Percentiles rank a stretch among this genome's conserved stretches.
Evolutionary conservation across 306 rosid species (phyloP).

Genomic region (Cucumis cinereus): DNA sequence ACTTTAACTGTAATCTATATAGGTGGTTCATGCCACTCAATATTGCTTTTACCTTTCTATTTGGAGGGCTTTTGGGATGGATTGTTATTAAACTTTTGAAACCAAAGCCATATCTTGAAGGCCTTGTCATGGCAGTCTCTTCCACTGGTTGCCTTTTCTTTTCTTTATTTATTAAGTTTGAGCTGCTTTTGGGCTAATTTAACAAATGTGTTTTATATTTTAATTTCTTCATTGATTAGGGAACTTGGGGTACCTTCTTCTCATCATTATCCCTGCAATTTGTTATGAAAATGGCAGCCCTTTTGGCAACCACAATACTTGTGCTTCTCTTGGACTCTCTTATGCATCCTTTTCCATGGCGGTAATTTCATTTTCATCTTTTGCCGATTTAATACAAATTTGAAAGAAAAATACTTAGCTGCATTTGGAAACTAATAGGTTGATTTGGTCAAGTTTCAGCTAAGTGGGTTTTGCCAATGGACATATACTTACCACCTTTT

Average conservation of each 20-base stretch:
- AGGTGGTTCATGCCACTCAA: slow-evolving; percentile 98
- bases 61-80: slow-evolving; percentile 83
- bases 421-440: not conserved
- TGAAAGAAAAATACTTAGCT: too few relatives aligned
- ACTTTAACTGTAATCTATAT: too few relatives aligned
- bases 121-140: slow-evolving; percentile 58
- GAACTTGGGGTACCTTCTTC: slow-evolving; percentile 77
- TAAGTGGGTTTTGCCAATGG: slow-evolving; percentile 82
- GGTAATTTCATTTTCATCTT: not conserved
- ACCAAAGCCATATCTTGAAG: slow-evolving; percentile 73
- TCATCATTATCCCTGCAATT: slow-evolving; percentile 70
- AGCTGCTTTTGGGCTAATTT: not conserved
- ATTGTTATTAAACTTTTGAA: slow-evolving; percentile 47
- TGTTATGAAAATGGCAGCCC: slow-evolving; percentile 70
- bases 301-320: slow-evolving; percentile 40
- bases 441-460: slow-evolving; percentile 16
- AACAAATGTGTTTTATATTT: too few relatives aligned
- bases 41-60: slow-evolving; percentile 53
- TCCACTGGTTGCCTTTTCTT: slow-evolving; percentile 43
- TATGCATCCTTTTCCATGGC: slow-evolving; percentile 63
- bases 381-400: not conserved
- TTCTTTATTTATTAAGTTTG: not conserved
- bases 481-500: slow-evolving; percentile 54
- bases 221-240: slow-evolving; percentile 22
- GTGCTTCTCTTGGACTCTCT: slow-evolving; percentile 46